Evolutionary conservation across 352 stramenopile genomes (phyloP), one percentile per base, ranked within the genome.

Genomic region (Phytopythium boreale): DNA sequence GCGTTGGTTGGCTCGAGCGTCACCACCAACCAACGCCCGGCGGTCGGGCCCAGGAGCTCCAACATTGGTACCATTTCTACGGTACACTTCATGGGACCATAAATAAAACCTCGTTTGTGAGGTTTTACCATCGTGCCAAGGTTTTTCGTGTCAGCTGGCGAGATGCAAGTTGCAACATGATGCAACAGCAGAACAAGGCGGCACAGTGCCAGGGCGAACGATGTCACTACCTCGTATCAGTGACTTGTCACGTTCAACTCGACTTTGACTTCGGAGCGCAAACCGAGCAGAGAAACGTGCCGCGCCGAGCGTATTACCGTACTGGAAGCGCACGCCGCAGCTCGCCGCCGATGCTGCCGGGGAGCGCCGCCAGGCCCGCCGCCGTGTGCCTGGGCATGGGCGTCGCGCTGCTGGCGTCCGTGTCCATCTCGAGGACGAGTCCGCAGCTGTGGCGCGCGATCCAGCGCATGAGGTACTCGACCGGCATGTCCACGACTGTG

Each of bases 331-430:
- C 49, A 56, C 24, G 22, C 10, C 7, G 10, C 4, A 1, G 34
- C 34, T 39, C 34, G 29, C 1, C 9, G 29, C 63, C 56, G 49
- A 64, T 77, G 44, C 67, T 72, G 22, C 55, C 60, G n/a, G 67
- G 61, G 15, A 56, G 26, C 49, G 49, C 49, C 34, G 46, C 37
- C 52, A 62, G 68, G 34, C 80, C 81, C 14, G 72, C 81, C 36
- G 79, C 71, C 8, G 64, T 91, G 64, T 91, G 76, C 53, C 63
- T 93, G 31, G 82, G 84, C 68, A 82, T 92, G 80, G 77, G 82
- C 29, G 80, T 88, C 46, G 84, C 84, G 27, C 63, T 93, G 70
- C 68, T 93, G 64, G 79, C 84, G 10, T 89, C 82, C 37, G 72
- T 90, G 51, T 85, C 82, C 29, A 63, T 91, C n/a, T 79, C 77